Evolutionary conservation across 352 stramenopile genomes (phyloP), one percentile per base, ranked within the genome.

Genomic region (Globisporangium mamillatum): DNA sequence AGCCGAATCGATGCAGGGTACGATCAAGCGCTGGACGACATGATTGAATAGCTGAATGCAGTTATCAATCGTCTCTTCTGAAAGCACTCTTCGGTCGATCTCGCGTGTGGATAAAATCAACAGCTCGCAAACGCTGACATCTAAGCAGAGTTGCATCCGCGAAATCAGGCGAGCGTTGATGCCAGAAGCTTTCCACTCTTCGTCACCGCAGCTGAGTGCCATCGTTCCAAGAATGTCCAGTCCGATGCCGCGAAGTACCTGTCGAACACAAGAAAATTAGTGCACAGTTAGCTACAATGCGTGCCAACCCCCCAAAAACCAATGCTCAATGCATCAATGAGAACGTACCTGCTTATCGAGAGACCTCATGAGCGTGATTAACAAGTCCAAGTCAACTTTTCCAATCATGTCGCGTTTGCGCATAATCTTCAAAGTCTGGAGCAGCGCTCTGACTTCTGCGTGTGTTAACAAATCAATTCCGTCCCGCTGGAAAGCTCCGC

Each of bases 1-100:
- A 2, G 68, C 77, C 25, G 81, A 80, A 64, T 95, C 87, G 36
- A 96, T 84, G 55, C 75, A 90, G 20, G 86, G 86, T 34, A 93
- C 72, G 20, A 95, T 66, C 29, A 93, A 32, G 29, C 71, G 73
- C 12, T 88, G 79, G 53, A 92, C 72, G 0, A 80, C 62, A 36
- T 90, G 80, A 57, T 81, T 81, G 18, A 95, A 69, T 14, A 94
- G 66, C 64, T 86, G 73, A 32, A 91, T 79, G 61, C 85, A 96
- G 53, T 90, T 88, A 38, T 95, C 83, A 63, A 96, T 93, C 14
- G 29, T 81, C n/a, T 95, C 89, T 67, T 96, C 89, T 0, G 88
- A 93, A 0, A 96, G 71, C 60, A 91, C 63, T 38, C 86, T 71
- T 14, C 86, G 76, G 24, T 96, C 86, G 64, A 94, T 86, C 9